These are phyloP conservation scores for Trichoderma pleuroti DNA, from an alignment of 2,329 filamentous ascomycete species.

Conservation along the genomic window DNA sequence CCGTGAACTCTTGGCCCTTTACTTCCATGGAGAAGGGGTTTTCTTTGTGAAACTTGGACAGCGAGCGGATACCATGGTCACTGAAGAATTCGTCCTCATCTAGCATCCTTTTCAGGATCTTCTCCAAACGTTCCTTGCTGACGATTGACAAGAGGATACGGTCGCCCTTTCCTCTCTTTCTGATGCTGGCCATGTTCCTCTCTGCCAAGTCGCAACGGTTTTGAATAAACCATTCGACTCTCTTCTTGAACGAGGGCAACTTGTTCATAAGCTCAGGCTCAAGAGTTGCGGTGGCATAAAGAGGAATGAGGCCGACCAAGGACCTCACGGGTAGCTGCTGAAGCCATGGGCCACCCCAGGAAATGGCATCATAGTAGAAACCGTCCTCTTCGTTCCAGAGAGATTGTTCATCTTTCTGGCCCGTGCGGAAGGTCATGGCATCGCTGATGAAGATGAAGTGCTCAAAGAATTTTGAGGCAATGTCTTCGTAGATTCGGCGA, in stretches of 20 bases:
- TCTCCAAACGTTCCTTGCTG: slow-evolving; percentile 85
- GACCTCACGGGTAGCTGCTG: slow-evolving; percentile 91
- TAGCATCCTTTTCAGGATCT: slow-evolving; percentile 87
- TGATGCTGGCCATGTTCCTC: slow-evolving; percentile 91
- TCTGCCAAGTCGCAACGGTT: slow-evolving; percentile 83
- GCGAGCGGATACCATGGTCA: slow-evolving; percentile 82
- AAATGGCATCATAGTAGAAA: slow-evolving; percentile 98
- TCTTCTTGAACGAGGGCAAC: slow-evolving; percentile 88
- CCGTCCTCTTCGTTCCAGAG: slow-evolving; percentile 96
- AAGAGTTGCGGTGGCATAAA: slow-evolving; percentile 87
- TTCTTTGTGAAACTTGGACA: slow-evolving; percentile 88
- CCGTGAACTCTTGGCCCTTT: slow-evolving; percentile 83
- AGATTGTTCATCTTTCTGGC: slow-evolving; percentile 68
- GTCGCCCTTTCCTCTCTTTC: slow-evolving; percentile 84
- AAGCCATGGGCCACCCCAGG: slow-evolving; percentile 89
- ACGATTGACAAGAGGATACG: slow-evolving; percentile 84
- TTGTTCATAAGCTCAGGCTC: slow-evolving; percentile 92
- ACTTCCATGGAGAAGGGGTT: slow-evolving; percentile 94
- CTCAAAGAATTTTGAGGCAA: slow-evolving; percentile 98
- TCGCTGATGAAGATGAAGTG: slow-evolving; percentile 98
- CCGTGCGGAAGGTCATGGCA: slow-evolving; percentile 84
- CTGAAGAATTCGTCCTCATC: slow-evolving; percentile 92
- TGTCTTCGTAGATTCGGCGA: slow-evolving; percentile 90
- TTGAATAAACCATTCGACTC: slow-evolving; percentile 90
- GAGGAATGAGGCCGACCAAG: slow-evolving; percentile 86